A percentile compares a stretch with the other conserved stretches of the same genome.
Evolutionary conservation across 228 moss, liverwort and hornwort genomes (phyloP).

Genomic region (Sphagnum magellanicum): DNA sequence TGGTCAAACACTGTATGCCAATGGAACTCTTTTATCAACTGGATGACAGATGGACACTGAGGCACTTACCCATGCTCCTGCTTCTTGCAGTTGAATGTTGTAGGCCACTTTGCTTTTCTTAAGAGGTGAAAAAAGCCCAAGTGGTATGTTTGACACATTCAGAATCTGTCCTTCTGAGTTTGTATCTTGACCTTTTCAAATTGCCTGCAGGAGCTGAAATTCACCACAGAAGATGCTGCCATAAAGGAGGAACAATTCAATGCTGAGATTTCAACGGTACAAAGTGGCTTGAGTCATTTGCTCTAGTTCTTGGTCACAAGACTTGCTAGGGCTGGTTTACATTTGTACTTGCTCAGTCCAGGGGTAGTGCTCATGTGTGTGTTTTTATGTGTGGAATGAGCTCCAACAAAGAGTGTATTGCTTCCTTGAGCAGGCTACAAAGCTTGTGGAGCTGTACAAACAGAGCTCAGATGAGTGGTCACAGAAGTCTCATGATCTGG

Average conservation of each 20-base stretch:
- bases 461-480: constrained; percentile 97
- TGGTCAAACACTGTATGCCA: neutral
- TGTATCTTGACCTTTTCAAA: neutral
- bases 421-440: constrained; percentile 49
- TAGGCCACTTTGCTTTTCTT: no score
- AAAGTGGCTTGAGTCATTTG: neutral
- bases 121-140: neutral
- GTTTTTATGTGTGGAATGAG: no score
- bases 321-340: no score
- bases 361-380: no score
- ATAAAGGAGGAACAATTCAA: constrained; percentile 77
- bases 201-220: constrained; percentile 72
- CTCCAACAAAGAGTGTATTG: no score
- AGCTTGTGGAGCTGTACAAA: constrained; percentile 90
- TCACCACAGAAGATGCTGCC: constrained; percentile 71
- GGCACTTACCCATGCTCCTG: no score
- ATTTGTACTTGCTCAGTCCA: no score
- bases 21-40: no score
- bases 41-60: no score
- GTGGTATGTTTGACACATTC: neutral
- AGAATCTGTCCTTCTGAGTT: neutral
- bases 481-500: constrained; percentile 81
- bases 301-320: no score
- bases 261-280: constrained; percentile 86
- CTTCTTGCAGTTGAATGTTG: no score